phyloP scores from a whole-genome alignment of 1,284 basidiomycete genomes.

The Boletellus deceptivus region DNA sequence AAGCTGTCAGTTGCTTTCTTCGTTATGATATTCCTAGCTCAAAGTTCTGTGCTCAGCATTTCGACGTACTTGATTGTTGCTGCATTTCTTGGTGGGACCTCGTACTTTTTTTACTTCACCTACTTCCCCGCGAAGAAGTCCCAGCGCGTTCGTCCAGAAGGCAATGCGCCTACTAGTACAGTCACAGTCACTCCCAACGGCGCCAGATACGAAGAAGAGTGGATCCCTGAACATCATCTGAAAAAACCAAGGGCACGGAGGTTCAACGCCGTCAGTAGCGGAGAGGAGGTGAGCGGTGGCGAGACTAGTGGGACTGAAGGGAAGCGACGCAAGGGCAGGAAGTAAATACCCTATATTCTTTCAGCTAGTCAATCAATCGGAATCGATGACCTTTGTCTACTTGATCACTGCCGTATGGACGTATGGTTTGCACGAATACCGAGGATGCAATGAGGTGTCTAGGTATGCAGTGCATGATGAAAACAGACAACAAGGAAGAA shows the following conservation, averaged over 20 bases:
- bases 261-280: slow-evolving; percentile 51
- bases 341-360: slow-evolving; percentile 34
- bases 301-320: slow-evolving; percentile 60
- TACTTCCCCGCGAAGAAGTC: slow-evolving; percentile 58
- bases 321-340: slow-evolving; percentile 58
- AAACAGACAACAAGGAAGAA: background rate
- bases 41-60: slow-evolving; percentile 46
- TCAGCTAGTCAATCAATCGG: background rate
- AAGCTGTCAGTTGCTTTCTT: slow-evolving; percentile 57
- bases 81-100: slow-evolving; percentile 61
- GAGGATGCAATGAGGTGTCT: background rate
- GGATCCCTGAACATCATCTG: slow-evolving; percentile 88
- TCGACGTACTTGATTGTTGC: slow-evolving; percentile 75
- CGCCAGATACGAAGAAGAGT: slow-evolving; percentile 84
- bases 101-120: slow-evolving; percentile 67
- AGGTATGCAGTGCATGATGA: background rate
- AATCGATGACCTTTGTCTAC: slow-evolving; percentile 1
- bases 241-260: slow-evolving; percentile 62
- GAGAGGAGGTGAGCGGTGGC: slow-evolving; percentile 63
- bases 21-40: slow-evolving; percentile 1
- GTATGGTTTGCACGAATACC: slow-evolving; percentile 9
- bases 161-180: slow-evolving; percentile 57
- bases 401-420: background rate
- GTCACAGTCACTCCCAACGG: slow-evolving; percentile 70
- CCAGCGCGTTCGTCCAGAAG: slow-evolving; percentile 34